Base-by-base conservation (phyloP, 179 eudicot species). In the Carnegiea gigantea region DNA sequence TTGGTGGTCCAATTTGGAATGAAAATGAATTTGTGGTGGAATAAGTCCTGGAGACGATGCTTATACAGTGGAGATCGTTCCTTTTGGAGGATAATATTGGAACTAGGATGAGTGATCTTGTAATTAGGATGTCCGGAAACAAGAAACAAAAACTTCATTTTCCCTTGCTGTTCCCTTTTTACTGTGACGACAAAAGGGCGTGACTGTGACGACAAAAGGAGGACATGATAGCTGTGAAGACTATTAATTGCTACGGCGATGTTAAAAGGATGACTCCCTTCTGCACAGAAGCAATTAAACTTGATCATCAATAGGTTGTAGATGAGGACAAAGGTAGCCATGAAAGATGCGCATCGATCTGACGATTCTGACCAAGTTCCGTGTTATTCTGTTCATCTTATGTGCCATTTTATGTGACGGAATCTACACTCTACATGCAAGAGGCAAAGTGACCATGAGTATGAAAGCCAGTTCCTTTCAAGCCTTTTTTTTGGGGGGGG, bases 1-100 rank as follows among this genome's bases (percentile, higher is more conserved):
- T 59, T 60, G 83, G 80, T 81, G 88, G 88, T 81, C 84, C 82
- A 14, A 70, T 57, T 83, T 30, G 51, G 75, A 65, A 40, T 82
- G 83, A 85, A 62, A 73, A 23, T 9, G 79, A 82, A 70, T 26
- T 78, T 65, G 65, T 76, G 78, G 87, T 79, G 80, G 73, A 83
- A 76, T 70, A 77, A 82, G 77, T 78, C 48, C n/a, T 23, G 49
- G 87, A 36, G 77, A 78, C 78, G 70, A 60, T 75, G 65, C 59
- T 57, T 65, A 28, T 48, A 4, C 43, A 26, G 74, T 24, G 83
- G 72, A 73, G 78, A 84, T 76, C 73, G 62, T 72, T 75, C 78
- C 79, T 30, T 65, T 79, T 78, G 59, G 38, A 51, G 84, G 77
- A 67, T 81, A 23, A 78, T 71, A 51, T 79, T 79, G 78, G 71